Evolutionary conservation across 2,329 filamentous ascomycete genomes (phyloP), one percentile per base, ranked within the genome.

Genomic region (Fonsecaea monophora): DNA sequence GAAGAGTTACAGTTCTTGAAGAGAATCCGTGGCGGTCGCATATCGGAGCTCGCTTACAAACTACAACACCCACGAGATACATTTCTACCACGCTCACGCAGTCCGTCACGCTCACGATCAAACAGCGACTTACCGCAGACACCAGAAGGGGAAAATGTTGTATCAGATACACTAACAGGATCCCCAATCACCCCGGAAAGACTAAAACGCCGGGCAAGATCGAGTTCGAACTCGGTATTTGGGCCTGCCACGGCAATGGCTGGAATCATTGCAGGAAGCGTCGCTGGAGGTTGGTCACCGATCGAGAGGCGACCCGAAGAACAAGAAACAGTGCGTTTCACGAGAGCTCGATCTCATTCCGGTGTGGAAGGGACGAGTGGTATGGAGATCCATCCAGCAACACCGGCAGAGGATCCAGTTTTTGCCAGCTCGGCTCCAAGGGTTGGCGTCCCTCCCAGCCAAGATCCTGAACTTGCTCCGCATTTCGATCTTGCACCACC

Each of bases 1-100:
- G 86, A 89, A 71, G 86, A 90, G 71, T 80, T 90, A 48, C 83
- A 82, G 18, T 89, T 89, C 78, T 82, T 89, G 74, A 87, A 87
- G 75, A 86, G 80, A 69, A 82, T 89, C 70, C 86, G 87, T 62
- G 87, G 87, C 59, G 87, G 87, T 38, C 86, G 87, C 60, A 80
- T 90, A 64, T 85, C 82, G 70, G 79, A 83, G 67, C 78, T 90
- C 66, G 86, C 84, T 68, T 87, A 88, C 76, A 87, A 86, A 72
- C 78, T 89, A 37, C 82, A 86, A 69, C 85, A 89, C 74, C 87
- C 87, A 32, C 82, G 81, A 67, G 81, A 85, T 70, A 80, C 81
- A 5, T 80, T 86, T 68, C 66, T 75, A 21, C 74, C 75, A 37
- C 70, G 73, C 13, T 75, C 73, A 21, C 70, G 74, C 30, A 74